These are phyloP conservation scores for Pseudogymnoascus sp. DNA, from an alignment of 2,329 filamentous ascomycete genomes.

Conservation along the genomic window DNA sequence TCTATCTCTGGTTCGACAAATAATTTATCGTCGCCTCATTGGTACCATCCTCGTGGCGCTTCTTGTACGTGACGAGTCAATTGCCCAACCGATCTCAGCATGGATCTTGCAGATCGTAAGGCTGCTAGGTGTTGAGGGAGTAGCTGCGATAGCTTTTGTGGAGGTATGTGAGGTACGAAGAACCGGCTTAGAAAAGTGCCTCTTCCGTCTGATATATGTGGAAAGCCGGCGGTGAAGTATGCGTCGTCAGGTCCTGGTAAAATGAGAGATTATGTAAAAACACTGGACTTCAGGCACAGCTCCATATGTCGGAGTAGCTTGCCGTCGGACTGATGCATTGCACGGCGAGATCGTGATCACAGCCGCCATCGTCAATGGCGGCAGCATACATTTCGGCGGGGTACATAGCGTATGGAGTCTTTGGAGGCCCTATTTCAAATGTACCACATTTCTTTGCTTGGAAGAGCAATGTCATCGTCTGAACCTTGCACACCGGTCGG, in stretches of 20 bases:
- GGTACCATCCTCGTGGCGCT: background rate
- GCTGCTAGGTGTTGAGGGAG: background rate
- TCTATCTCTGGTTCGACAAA: background rate
- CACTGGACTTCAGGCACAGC: background rate
- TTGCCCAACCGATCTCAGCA: slow-evolving; percentile 8
- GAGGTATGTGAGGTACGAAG: background rate
- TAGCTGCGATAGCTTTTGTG: background rate
- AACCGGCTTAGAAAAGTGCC: background rate
- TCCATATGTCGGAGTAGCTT: background rate
- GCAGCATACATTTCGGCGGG: slow-evolving; percentile 1
- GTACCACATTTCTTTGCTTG: background rate
- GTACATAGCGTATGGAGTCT: background rate
- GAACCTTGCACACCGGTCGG: slow-evolving; percentile 6
- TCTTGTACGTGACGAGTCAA: background rate
- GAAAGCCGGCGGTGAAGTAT: background rate
- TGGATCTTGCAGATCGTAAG: slow-evolving; percentile 5
- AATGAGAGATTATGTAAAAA: background rate
- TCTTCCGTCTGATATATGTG: background rate
- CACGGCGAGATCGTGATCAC: slow-evolving; percentile 8
- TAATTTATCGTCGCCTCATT: background rate
- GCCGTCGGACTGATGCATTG: slow-evolving; percentile 1
- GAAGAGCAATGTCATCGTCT: background rate
- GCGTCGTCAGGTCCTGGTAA: background rate
- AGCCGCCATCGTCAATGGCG: slow-evolving; percentile 8
- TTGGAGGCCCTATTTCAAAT: background rate